Evolutionary conservation across 106 monocot species (phyloP), one percentile per base, ranked within the genome.

Genomic region (Vanilla planifolia): DNA sequence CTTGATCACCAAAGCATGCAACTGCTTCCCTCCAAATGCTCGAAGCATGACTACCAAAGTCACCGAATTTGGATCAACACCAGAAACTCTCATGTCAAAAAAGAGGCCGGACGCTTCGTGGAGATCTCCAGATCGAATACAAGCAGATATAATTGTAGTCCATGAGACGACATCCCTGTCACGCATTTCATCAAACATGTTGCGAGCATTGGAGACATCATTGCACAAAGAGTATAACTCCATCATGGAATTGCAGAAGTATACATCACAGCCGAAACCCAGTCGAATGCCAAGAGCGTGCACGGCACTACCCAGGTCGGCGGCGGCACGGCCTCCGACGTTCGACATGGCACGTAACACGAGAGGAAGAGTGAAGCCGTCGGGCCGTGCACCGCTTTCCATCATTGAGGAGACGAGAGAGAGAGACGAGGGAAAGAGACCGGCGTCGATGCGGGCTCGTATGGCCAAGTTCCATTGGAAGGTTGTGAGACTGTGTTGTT

Each of bases 121-220:
- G 20, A 29, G 0, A 20, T 66, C 10, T 19, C 73, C 77, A 39
- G 6, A 6, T 6, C 36, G 32, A 33, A 62, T 66, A 32, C 63
- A 62, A 13, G 59, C 80, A 1, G 76, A 77, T 4, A 85, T 76
- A 37, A 85, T 15, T 2, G 73, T 70, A 15, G 85, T 85, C 85
- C 85, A 85, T 51, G 80, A 70, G 28, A 80, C 85, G 11, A 77
- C 80, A 64, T 85, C 80, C 60, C 71, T 76, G 0, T 34, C 2
- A 48, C 17, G 29, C 85, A 85, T 85, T 80, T 77, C 85, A 52
- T 80, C 85, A 33, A 85, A 85, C 76, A 85, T 1, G 17, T 11
- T 34, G 33, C 55, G 69, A 3, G 85, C 80, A 19, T 16, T 15
- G 16, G 0, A 6, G 11, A 67, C 8, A 40, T 11, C 21, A 11